Percentiles rank a stretch among this genome's conserved stretches.
Conservation (phyloP, 2,329 filamentous ascomycete species). For the Xylaria sp. region DNA sequence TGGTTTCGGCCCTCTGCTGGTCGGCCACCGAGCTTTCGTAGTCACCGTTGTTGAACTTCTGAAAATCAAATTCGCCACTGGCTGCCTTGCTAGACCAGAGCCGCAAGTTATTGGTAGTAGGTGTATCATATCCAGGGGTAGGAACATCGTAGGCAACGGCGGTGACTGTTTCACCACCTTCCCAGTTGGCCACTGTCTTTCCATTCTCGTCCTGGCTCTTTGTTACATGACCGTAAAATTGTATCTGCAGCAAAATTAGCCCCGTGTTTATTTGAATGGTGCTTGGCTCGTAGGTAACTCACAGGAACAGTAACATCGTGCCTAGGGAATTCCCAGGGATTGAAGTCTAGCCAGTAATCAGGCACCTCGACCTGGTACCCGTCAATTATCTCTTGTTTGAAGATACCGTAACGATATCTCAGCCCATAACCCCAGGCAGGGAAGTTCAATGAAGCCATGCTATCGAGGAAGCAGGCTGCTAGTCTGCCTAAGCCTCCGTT, state of each 20-base stretch:
- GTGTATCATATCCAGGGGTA: slow-evolving; percentile 89
- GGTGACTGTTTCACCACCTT: slow-evolving; percentile 90
- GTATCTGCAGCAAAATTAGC: slow-evolving; percentile 65
- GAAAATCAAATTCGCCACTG: slow-evolving; percentile 98
- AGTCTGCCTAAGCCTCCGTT: slow-evolving; percentile 96
- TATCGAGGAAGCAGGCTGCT: slow-evolving; percentile 97
- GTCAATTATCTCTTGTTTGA: slow-evolving; percentile 99
- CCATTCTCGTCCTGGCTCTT: slow-evolving; percentile 81
- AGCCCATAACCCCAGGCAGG: slow-evolving; percentile 98
- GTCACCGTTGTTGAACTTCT: slow-evolving; percentile 98
- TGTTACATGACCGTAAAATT: slow-evolving; percentile 90
- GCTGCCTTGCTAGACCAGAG: slow-evolving; percentile 98
- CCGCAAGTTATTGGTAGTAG: slow-evolving; percentile 94
- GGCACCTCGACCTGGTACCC: slow-evolving; percentile 98
- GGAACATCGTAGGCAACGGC: slow-evolving; percentile 94
- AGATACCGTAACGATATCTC: slow-evolving; percentile 96
- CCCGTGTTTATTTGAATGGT: not conserved
- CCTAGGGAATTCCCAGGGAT: slow-evolving; percentile 97
- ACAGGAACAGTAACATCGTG: slow-evolving; percentile 94
- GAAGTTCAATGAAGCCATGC: slow-evolving; percentile 91
- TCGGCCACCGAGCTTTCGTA: slow-evolving; percentile 99
- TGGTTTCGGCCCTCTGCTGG: slow-evolving; percentile 98
- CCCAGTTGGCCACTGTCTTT: slow-evolving; percentile 81
- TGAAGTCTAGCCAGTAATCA: slow-evolving; percentile 99
- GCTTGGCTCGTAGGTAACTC: slow-evolving; percentile 48